Percentiles rank a stretch among this genome's conserved stretches.
Evolutionary conservation across 75 land plant genomes (phyloP).

Genomic region (Pinus albicaulis): DNA sequence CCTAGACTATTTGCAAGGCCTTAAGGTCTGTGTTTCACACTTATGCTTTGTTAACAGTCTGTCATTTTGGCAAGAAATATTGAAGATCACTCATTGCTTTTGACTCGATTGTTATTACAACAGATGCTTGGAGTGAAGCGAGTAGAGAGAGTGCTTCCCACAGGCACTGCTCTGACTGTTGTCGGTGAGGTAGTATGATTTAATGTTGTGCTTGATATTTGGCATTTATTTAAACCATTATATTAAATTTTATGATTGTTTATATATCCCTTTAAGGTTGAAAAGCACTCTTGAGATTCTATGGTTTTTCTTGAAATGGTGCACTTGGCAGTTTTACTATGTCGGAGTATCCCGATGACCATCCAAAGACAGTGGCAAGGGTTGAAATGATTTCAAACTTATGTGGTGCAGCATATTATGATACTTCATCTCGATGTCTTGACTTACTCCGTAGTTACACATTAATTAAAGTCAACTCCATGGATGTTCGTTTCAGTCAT

Average conservation of each 20-base stretch:
- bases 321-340: background rate
- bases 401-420: background rate
- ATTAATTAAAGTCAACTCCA: background rate
- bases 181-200: conserved; percentile 82
- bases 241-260: background rate
- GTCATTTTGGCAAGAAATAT: background rate
- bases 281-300: background rate
- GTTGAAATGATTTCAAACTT: background rate
- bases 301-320: background rate
- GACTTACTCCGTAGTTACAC: background rate
- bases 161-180: conserved; percentile 89
- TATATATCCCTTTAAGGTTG: background rate
- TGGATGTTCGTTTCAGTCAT: background rate
- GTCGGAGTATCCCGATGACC: background rate
- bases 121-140: conserved; percentile 99
- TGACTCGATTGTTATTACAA: conserved; percentile 1
- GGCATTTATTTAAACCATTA: background rate
- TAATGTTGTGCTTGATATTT: background rate
- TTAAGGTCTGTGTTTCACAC: conserved; percentile 58
- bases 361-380: background rate
- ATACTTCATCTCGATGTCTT: background rate
- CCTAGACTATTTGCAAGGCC: conserved; percentile 93
- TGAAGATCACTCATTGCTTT: background rate
- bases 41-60: background rate
- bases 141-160: conserved; percentile 93